Conservation (phyloP, 352 stramenopile species). For the Globisporangium iwayamae region DNA sequence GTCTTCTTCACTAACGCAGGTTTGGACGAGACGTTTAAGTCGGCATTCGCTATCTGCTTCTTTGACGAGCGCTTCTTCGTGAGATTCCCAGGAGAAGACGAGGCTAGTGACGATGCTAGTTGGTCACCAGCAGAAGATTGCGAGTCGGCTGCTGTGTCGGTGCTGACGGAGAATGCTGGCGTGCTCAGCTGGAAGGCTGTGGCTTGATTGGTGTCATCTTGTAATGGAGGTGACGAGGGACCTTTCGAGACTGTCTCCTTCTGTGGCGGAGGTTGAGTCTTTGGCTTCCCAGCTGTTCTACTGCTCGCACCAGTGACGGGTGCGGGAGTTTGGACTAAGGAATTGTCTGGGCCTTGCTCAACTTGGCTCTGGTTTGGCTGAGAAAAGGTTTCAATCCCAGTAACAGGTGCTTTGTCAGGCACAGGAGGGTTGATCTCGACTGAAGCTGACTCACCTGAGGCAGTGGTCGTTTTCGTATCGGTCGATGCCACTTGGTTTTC, state of each 20-base stretch:
- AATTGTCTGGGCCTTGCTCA: background rate
- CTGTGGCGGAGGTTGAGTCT: background rate
- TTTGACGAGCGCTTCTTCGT: background rate
- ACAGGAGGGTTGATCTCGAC: background rate
- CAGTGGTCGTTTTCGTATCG: background rate
- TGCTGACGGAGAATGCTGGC: background rate
- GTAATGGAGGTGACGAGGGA: background rate
- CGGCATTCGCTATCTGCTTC: background rate
- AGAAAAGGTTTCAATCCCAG: background rate
- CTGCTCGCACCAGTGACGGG: background rate
- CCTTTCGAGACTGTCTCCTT: background rate
- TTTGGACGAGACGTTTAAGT: background rate
- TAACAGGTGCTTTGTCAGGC: too few relatives aligned
- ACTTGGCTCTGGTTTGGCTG: background rate
- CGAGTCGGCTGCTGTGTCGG: background rate
- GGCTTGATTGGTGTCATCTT: background rate
- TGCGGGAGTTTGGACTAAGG: background rate
- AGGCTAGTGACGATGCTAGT: background rate
- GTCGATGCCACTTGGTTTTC: background rate
- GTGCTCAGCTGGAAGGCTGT: background rate
- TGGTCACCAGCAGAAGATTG: background rate
- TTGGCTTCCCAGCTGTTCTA: background rate
- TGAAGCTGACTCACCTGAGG: background rate
- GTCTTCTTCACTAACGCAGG: conserved; percentile 4
- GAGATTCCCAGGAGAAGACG: background rate